Percentiles rank a stretch among this genome's conserved stretches.
phyloP scores from a whole-genome alignment of 352 stramenopile genomes.

The Globisporangium iwayamae region DNA sequence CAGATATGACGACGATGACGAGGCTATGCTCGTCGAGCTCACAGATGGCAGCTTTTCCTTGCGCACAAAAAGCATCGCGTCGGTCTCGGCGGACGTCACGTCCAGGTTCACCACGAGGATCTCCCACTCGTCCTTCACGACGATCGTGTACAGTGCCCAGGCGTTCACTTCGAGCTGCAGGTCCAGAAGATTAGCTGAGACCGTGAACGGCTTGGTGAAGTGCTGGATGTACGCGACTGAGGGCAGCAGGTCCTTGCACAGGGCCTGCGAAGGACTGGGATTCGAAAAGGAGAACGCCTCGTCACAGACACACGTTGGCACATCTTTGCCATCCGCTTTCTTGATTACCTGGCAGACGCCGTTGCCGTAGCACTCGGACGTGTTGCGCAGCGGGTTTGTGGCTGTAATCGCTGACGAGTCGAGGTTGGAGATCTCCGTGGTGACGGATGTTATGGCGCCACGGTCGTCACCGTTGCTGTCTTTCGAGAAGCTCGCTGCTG shows the following conservation, averaged over 20 bases:
- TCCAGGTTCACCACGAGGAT: conserved; percentile 50
- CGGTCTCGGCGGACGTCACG: conserved; percentile 32
- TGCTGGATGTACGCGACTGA: conserved; percentile 59
- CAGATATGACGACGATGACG: conserved; percentile 20
- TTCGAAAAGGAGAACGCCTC: conserved; percentile 55
- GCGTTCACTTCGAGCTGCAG: conserved; percentile 38
- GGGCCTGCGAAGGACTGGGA: conserved; percentile 36
- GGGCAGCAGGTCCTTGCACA: conserved; percentile 59
- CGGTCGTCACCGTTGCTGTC: background rate
- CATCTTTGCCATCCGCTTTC: conserved; percentile 13
- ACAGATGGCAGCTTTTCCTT: conserved; percentile 56
- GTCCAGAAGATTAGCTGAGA: conserved; percentile 35
- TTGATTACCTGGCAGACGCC: conserved; percentile 43
- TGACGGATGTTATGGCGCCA: conserved; percentile 1
- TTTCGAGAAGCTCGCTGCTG: background rate
- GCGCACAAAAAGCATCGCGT: conserved; percentile 72
- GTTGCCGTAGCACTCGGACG: conserved; percentile 73
- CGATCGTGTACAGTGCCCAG: conserved; percentile 65
- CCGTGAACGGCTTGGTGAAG: conserved; percentile 42
- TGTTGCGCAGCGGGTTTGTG: conserved; percentile 40
- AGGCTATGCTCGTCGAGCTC: conserved; percentile 5
- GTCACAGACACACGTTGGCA: conserved; percentile 58
- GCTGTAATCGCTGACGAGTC: conserved; percentile 15
- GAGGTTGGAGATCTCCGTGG: conserved; percentile 8
- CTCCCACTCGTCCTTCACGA: conserved; percentile 53